phyloP scores from a whole-genome alignment of 108 stramenopile species.

The Cylindrotheca closterium region DNA sequence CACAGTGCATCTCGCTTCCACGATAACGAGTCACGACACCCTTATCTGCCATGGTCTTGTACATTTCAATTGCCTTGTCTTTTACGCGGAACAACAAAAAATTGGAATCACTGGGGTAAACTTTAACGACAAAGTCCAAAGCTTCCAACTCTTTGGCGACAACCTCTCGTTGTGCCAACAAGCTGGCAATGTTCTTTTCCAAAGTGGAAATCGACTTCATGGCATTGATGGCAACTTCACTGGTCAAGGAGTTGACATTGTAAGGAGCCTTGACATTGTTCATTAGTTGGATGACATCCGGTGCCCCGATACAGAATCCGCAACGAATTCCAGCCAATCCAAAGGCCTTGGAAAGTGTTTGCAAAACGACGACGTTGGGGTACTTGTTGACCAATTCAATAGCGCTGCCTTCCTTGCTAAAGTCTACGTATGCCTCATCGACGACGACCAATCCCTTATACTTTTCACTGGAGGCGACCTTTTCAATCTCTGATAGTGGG shows the following conservation, averaged over 20 bases:
- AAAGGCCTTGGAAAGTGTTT: constrained; percentile 96
- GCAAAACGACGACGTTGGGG: constrained; percentile 88
- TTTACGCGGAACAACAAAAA: constrained; percentile 86
- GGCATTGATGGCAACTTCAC: constrained; percentile 81
- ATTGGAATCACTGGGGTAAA: constrained; percentile 87
- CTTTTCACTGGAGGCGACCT: constrained; percentile 40
- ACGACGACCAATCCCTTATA: constrained; percentile 85
- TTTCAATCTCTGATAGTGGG: constrained; percentile 68
- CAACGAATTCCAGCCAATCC: constrained; percentile 95
- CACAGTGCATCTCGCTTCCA: constrained; percentile 91
- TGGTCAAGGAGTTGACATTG: constrained; percentile 90
- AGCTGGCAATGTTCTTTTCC: constrained; percentile 51
- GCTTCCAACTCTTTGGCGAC: constrained; percentile 54
- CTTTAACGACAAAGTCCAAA: constrained; percentile 76
- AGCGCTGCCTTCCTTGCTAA: constrained; percentile 46
- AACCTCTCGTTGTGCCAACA: constrained; percentile 62
- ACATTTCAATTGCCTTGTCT: constrained; percentile 71
- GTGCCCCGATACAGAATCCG: constrained; percentile 88
- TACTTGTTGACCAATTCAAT: constrained; percentile 60
- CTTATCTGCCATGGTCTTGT: constrained; percentile 91
- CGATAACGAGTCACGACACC: constrained; percentile 90
- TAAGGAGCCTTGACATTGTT: constrained; percentile 98
- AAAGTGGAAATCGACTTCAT: constrained; percentile 55
- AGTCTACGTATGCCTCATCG: constrained; percentile 97
- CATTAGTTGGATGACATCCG: constrained; percentile 90